phyloP scores from a whole-genome alignment of 2,329 filamentous ascomycete genomes.

The Colletotrichum graminicola region DNA sequence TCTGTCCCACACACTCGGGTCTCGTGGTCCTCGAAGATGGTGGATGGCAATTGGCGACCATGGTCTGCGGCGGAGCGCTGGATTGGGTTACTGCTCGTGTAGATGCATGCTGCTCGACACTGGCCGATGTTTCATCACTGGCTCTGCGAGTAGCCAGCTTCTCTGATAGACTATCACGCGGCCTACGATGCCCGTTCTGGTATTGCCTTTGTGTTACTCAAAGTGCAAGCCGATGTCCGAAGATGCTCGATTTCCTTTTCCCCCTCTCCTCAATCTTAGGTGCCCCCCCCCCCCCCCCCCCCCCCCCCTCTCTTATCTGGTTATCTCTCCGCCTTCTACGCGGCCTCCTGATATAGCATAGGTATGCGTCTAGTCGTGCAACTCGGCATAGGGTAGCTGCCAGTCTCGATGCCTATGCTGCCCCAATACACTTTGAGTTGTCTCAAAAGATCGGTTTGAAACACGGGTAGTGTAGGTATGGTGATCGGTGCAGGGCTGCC shows the following conservation, averaged over 20 bases:
- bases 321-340: background rate
- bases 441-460: conserved; percentile 37
- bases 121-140: conserved; percentile 6
- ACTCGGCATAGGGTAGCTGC: conserved; percentile 17
- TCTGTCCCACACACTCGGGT: conserved; percentile 10
- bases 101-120: background rate
- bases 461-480: conserved; percentile 7
- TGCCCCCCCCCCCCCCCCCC: too few relatives aligned
- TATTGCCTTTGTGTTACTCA: background rate
- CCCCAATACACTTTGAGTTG: conserved; percentile 28
- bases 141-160: background rate
- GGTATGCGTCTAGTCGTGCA: too few relatives aligned
- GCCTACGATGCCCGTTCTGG: background rate
- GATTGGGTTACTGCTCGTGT: background rate
- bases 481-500: conserved; percentile 36
- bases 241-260: background rate
- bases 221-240: background rate
- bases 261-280: background rate
- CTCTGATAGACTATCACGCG: background rate
- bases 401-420: background rate
- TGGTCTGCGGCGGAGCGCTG: background rate
- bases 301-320: background rate
- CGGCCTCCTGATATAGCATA: background rate
- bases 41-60: background rate
- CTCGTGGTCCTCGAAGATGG: background rate